These are phyloP conservation scores for Fusarium devonianum DNA, from an alignment of 2,329 filamentous ascomycete genomes.

Conservation along the genomic window DNA sequence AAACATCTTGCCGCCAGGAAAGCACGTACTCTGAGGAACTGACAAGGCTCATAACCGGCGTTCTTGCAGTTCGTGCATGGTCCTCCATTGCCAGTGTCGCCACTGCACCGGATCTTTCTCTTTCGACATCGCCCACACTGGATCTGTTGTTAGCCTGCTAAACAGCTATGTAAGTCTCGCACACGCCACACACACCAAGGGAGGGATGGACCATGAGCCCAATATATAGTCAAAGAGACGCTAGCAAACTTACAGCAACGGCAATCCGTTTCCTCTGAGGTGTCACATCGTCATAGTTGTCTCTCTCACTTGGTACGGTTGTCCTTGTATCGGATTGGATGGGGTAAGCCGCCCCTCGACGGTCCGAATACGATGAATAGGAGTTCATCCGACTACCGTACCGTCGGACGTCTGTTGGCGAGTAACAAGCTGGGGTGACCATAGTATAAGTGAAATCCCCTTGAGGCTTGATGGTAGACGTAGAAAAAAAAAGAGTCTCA, in stretches of 20 bases:
- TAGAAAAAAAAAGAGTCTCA: conserved; percentile 6
- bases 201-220: not conserved
- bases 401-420: conserved; percentile 31
- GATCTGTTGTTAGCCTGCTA: conserved; percentile 33
- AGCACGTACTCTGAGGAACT: conserved; percentile 78
- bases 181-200: conserved; percentile 37
- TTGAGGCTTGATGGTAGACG: not conserved
- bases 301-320: conserved; percentile 43
- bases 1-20: not conserved
- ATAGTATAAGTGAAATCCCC: conserved; percentile 16
- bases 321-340: conserved; percentile 31
- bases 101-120: conserved; percentile 94
- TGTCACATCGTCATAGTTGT: conserved; percentile 46
- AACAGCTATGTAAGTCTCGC: conserved; percentile 36
- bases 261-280: conserved; percentile 65
- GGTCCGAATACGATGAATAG: conserved; percentile 37
- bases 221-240: not conserved
- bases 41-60: conserved; percentile 74
- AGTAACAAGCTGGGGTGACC: conserved; percentile 34
- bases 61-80: conserved; percentile 85
- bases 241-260: conserved; percentile 59
- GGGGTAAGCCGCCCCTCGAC: conserved; percentile 27
- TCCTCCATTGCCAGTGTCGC: conserved; percentile 76
- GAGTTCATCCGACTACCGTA: conserved; percentile 18
- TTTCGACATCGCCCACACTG: conserved; percentile 91